These are phyloP conservation scores for Volutella citrinella DNA, from an alignment of 2,329 filamentous ascomycete species.

Conservation along the genomic window DNA sequence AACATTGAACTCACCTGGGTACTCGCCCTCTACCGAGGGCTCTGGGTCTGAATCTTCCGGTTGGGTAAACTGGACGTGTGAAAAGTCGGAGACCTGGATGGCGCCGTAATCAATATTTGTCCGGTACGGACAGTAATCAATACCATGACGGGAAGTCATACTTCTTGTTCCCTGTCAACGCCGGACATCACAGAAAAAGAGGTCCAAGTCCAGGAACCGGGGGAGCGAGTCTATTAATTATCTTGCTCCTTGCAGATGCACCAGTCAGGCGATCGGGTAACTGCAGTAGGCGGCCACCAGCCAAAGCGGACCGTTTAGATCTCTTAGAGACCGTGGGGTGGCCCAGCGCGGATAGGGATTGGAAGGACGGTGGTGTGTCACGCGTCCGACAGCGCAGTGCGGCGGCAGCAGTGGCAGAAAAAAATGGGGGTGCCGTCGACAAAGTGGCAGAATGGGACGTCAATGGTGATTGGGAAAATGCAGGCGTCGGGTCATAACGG, in stretches of 20 bases:
- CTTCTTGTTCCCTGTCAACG: constrained; percentile 32
- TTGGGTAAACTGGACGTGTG: constrained; percentile 39
- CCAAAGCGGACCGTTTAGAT: constrained; percentile 23
- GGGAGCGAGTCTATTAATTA: constrained; percentile 31
- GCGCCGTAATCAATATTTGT: constrained; percentile 35
- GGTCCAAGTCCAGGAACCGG: constrained; percentile 19
- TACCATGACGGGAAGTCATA: constrained; percentile 39
- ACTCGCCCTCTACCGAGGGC: constrained; percentile 16
- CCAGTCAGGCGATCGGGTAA: constrained; percentile 32
- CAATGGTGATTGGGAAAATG: constrained; percentile 27
- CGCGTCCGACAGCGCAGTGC: constrained; percentile 24
- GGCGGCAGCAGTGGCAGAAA: constrained; percentile 16
- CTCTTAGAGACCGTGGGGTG: constrained; percentile 16
- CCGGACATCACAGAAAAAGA: constrained; percentile 23
- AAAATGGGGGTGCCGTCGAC: constrained; percentile 18
- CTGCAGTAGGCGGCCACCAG: constrained; percentile 29
- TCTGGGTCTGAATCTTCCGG: constrained; percentile 40
- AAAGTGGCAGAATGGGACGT: constrained; percentile 19
- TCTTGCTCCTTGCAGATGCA: constrained; percentile 30
- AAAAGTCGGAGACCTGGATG: constrained; percentile 42
- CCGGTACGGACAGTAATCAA: constrained; percentile 39
- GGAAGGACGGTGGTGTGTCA: constrained; percentile 21
- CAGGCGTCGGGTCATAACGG: constrained; percentile 29
- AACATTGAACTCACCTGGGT: constrained; percentile 16
- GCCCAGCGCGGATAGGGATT: constrained; percentile 16